phyloP scores from a whole-genome alignment of 2,329 filamentous ascomycete genomes.

The Aureobasidium zeae region DNA sequence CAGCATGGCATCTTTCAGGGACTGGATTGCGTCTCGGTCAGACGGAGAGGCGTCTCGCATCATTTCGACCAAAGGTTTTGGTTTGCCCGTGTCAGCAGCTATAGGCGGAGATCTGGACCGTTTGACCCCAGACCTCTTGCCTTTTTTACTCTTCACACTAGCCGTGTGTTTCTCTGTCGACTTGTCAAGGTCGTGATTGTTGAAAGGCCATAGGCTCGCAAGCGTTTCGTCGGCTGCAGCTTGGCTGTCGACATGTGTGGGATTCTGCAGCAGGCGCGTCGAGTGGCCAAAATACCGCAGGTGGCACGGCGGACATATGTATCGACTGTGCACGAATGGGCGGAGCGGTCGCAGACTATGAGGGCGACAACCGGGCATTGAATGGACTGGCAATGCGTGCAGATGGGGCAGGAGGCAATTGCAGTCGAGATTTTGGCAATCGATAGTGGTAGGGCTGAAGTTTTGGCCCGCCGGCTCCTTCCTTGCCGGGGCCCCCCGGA shows the following conservation, averaged over 20 bases:
- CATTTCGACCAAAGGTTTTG: too few relatives aligned
- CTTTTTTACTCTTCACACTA: too few relatives aligned
- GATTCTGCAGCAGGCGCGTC: not conserved
- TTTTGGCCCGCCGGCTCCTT: too few relatives aligned
- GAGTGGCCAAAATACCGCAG: conserved; percentile 7
- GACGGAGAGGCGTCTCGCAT: not conserved
- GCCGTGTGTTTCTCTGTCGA: not conserved
- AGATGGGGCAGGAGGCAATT: conserved; percentile 2
- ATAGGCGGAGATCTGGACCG: too few relatives aligned
- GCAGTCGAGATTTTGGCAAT: too few relatives aligned
- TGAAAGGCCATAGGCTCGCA: not conserved
- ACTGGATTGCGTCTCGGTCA: conserved; percentile 4
- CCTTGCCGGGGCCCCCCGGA: too few relatives aligned
- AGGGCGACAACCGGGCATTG: conserved; percentile 6
- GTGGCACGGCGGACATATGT: not conserved
- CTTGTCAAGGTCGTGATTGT: not conserved
- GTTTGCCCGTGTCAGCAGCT: too few relatives aligned
- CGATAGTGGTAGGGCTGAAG: too few relatives aligned
- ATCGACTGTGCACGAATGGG: not conserved
- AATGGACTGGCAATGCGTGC: not conserved
- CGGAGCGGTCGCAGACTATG: not conserved
- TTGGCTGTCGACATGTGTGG: not conserved
- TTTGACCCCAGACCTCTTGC: too few relatives aligned
- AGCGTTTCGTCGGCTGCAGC: not conserved
- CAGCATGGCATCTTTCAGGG: conserved; percentile 9